These are phyloP conservation scores for Urochloa ruziziensis DNA, from an alignment of 176 grass and related monocot species.

Conservation along the genomic window DNA sequence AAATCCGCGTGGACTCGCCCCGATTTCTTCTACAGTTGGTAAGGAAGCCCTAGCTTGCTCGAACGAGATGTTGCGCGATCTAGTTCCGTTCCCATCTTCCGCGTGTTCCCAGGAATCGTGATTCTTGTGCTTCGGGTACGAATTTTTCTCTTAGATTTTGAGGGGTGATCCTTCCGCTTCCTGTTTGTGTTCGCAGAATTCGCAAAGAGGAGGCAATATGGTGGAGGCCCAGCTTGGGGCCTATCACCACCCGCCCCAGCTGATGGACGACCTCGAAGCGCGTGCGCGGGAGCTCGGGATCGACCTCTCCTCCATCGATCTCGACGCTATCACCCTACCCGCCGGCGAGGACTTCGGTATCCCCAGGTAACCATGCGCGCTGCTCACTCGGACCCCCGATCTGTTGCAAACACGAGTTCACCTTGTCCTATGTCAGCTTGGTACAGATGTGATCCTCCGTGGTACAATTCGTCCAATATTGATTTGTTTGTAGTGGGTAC, in stretches of 20 bases:
- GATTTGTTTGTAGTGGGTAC: neutral
- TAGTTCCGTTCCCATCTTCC: neutral
- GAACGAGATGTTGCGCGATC: neutral
- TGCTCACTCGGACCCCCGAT: neutral
- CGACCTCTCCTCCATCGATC: conserved; percentile 60
- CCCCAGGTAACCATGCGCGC: conserved; percentile 37
- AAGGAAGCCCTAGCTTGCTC: neutral
- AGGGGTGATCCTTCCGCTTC: neutral
- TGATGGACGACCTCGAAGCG: conserved; percentile 58
- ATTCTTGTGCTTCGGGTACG: neutral
- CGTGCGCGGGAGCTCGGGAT: conserved; percentile 43
- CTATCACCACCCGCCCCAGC: neutral
- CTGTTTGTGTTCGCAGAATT: neutral
- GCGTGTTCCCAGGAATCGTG: neutral
- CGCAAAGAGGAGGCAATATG: neutral
- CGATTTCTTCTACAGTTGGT: neutral
- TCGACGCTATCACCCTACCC: conserved; percentile 66
- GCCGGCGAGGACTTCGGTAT: conserved; percentile 67
- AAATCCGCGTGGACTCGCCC: neutral
- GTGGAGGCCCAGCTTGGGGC: neutral
- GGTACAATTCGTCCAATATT: neutral
- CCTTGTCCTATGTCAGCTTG: neutral
- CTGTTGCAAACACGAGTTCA: neutral
- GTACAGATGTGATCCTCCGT: neutral
- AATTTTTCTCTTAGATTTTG: neutral